Conservation (phyloP, 2,329 filamentous ascomycete species). For the Sordariomycetes sp. region DNA sequence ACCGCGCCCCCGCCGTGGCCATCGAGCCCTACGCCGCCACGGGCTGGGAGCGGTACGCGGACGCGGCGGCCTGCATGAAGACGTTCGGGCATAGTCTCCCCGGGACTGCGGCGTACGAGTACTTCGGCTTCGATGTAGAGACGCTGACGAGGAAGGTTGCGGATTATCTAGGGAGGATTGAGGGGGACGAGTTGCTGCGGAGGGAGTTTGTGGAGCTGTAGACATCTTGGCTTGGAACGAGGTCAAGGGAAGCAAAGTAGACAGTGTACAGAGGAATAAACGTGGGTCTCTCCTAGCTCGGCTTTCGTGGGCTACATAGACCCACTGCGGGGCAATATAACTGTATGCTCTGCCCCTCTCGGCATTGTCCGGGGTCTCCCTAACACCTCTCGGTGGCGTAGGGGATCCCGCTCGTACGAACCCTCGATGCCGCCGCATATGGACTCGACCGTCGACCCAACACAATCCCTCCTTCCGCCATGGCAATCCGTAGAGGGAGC, state of each 20-base stretch:
- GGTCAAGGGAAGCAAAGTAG: background rate
- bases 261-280: background rate
- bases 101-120: slow-evolving; percentile 37
- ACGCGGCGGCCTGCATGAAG: slow-evolving; percentile 39
- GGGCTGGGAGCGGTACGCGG: slow-evolving; percentile 47
- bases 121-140: slow-evolving; percentile 36
- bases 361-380: too few relatives aligned
- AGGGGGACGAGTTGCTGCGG: slow-evolving; percentile 3
- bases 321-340: too few relatives aligned
- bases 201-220: slow-evolving; percentile 6
- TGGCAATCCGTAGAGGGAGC: background rate
- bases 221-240: background rate
- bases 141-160: background rate
- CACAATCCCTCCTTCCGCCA: background rate
- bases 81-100: slow-evolving; percentile 43
- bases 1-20: slow-evolving; percentile 34
- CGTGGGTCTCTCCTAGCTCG: background rate
- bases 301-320: too few relatives aligned
- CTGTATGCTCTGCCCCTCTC: too few relatives aligned
- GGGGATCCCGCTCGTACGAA: background rate
- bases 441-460: background rate
- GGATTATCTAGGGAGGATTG: slow-evolving; percentile 1
- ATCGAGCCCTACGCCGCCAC: slow-evolving; percentile 46
- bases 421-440: background rate
- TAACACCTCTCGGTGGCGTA: too few relatives aligned